These are phyloP conservation scores for Yamadazyma spencermartinsiae DNA, from an alignment of 1,139 yeast species.

Conservation along the genomic window DNA sequence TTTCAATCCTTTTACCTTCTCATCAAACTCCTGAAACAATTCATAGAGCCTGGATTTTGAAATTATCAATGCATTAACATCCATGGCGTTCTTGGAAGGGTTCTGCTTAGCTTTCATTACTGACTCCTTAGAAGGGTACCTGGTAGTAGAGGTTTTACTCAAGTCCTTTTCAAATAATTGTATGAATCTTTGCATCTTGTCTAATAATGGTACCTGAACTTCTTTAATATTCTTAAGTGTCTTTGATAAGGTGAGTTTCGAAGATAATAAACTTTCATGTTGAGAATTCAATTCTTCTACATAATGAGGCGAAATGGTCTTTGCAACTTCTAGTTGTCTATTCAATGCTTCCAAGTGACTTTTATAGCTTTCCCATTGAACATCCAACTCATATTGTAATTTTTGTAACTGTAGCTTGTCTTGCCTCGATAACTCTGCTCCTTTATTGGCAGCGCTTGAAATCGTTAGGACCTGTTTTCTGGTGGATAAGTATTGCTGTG, in stretches of 20 bases:
- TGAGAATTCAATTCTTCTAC: constrained; percentile 22
- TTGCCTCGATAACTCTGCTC: constrained; percentile 5
- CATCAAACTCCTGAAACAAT: constrained; percentile 23
- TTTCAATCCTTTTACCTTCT: constrained; percentile 8
- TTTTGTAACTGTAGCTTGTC: constrained; percentile 19
- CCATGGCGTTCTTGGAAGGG: constrained; percentile 16
- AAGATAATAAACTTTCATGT: constrained; percentile 20
- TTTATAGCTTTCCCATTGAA: constrained; percentile 25
- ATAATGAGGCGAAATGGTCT: constrained; percentile 19
- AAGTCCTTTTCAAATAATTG: constrained; percentile 25
- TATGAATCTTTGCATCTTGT: constrained; percentile 31
- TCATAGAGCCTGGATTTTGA: constrained; percentile 20
- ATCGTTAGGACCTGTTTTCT: constrained; percentile 35
- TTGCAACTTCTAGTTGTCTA: constrained; percentile 21
- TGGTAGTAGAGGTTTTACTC: constrained; percentile 16
- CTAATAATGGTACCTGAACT: constrained; percentile 39
- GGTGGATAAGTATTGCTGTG: constrained; percentile 32
- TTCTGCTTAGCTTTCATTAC: constrained; percentile 8
- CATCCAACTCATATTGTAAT: constrained; percentile 29
- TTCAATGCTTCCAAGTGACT: constrained; percentile 26
- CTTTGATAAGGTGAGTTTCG: constrained; percentile 19
- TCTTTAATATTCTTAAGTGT: constrained; percentile 29
- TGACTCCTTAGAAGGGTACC: constrained; percentile 7
- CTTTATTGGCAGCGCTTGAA: constrained; percentile 18
- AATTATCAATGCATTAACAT: constrained; percentile 22